Evolutionary conservation across 2,329 filamentous ascomycete species (phyloP), one percentile per base, ranked within the genome.

Genomic region (Verticillium tricorpus): DNA sequence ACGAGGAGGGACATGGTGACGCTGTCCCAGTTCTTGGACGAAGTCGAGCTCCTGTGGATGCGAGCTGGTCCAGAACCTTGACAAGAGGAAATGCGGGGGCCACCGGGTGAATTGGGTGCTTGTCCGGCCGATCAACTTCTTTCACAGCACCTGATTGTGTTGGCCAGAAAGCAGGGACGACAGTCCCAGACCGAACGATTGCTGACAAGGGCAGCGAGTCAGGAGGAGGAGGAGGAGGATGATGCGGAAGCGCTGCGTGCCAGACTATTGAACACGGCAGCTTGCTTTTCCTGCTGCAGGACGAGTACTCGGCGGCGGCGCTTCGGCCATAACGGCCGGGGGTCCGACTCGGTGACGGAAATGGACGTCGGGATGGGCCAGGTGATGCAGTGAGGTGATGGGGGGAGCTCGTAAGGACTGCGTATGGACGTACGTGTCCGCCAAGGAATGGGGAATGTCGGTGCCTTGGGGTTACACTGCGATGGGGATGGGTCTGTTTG

Each of bases 11-110:
- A 35, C 34, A 35, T 7, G 45, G 9, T 52, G 45, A 25, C 45
- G n/a, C 45, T 52, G 45, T 52, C 60, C 7, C 59, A 63, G 40
- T 52, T 61, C 15, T 32, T 64, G 7, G 63, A 65, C n/a, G 61
- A 65, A 55, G 63, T 65, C 22, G 64, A 64, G 59, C 32, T 50
- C 31, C 15, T 63, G 61, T 65, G 63, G 64, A 22, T 52, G 45
- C 11, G 22, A 22, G 45, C 45, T 25, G 19, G 55, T 12, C 55
- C 31, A 39, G 55, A 57, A 32, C 37, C 32, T 32, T 32, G 54
- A 32, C n/a, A 4, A 19, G 25, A 14, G 17, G 54, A 19, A 12
- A 32, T 12, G 54, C 34, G 54, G 54, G 25, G 3, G 45, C 28
- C 12, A 11, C 45, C 9, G n/a, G 37, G 15, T 22, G 34, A 35